phyloP scores from a whole-genome alignment of 1,284 basidiomycete genomes.

The Schizophyllum commune region DNA sequence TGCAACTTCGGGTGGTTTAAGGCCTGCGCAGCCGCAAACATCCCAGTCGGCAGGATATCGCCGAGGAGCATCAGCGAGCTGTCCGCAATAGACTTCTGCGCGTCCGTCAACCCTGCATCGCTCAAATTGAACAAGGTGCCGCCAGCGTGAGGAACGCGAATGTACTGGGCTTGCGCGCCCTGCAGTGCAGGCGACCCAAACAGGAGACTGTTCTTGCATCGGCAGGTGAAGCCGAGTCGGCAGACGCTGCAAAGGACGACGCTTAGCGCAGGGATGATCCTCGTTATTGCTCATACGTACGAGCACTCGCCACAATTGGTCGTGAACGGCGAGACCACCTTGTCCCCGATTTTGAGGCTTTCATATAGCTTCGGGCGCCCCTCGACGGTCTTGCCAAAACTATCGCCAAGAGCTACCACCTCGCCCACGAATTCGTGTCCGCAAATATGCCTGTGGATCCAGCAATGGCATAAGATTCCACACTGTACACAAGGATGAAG shows the following conservation, averaged over 20 bases:
- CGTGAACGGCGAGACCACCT: conserved; percentile 85
- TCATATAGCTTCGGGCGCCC: conserved; percentile 57
- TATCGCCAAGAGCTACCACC: conserved; percentile 64
- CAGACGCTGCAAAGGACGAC: conserved; percentile 47
- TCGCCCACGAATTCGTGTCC: conserved; percentile 86
- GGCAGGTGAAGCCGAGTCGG: conserved; percentile 65
- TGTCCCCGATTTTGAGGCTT: conserved; percentile 69
- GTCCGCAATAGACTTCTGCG: conserved; percentile 32
- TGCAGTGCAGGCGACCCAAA: conserved; percentile 70
- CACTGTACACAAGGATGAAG: background rate
- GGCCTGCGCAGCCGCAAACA: conserved; percentile 69
- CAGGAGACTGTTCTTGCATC: conserved; percentile 61
- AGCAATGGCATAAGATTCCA: background rate
- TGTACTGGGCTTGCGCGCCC: conserved; percentile 85
- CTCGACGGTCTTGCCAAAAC: conserved; percentile 36
- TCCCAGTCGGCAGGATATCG: conserved; percentile 74
- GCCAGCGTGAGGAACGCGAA: conserved; percentile 74
- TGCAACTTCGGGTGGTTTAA: conserved; percentile 63
- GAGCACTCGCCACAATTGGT: conserved; percentile 76
- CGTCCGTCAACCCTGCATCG: conserved; percentile 30
- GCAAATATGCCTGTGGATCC: conserved; percentile 41
- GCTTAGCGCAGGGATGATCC: no score
- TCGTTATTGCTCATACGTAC: no score
- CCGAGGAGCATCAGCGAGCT: conserved; percentile 67
- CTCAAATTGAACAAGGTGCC: conserved; percentile 70